phyloP scores from a whole-genome alignment of 495 filamentous ascomycete species.

The Eremomyces bilateralis region DNA sequence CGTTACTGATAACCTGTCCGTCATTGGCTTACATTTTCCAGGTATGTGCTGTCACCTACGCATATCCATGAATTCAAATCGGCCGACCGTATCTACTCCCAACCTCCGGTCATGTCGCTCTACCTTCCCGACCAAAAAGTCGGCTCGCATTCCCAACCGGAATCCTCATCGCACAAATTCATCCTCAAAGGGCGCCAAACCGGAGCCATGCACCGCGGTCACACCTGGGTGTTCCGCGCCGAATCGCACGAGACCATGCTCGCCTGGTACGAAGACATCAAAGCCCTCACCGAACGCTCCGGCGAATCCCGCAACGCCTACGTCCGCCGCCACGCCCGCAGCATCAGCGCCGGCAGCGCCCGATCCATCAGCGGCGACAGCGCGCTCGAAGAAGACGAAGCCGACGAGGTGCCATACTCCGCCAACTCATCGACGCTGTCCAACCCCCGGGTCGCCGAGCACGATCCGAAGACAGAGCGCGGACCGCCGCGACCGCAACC shows the following conservation, averaged over 20 bases:
- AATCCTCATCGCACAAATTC: constrained; percentile 89
- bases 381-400: constrained; percentile 72
- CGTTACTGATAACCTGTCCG: constrained; percentile 3
- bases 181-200: constrained; percentile 91
- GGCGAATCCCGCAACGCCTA: constrained; percentile 77
- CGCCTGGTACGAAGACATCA: constrained; percentile 89
- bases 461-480: constrained; percentile 9
- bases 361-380: constrained; percentile 48
- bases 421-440: constrained; percentile 17
- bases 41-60: constrained; percentile 91
- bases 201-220: constrained; percentile 78
- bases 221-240: constrained; percentile 93
- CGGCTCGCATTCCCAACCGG: constrained; percentile 69
- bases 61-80: constrained; percentile 98
- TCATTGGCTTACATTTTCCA: constrained; percentile 12
- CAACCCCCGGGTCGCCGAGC: constrained; percentile 9
- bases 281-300: constrained; percentile 63
- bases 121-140: constrained; percentile 88
- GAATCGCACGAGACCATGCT: constrained; percentile 94
- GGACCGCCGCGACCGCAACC: constrained; percentile 36
- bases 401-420: constrained; percentile 31
- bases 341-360: constrained; percentile 45
- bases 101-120: constrained; percentile 82
- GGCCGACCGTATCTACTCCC: constrained; percentile 45
- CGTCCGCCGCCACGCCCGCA: constrained; percentile 55